Base-by-base conservation (phyloP, 2,329 filamentous ascomycete genomes). In the Phoma sp. region DNA sequence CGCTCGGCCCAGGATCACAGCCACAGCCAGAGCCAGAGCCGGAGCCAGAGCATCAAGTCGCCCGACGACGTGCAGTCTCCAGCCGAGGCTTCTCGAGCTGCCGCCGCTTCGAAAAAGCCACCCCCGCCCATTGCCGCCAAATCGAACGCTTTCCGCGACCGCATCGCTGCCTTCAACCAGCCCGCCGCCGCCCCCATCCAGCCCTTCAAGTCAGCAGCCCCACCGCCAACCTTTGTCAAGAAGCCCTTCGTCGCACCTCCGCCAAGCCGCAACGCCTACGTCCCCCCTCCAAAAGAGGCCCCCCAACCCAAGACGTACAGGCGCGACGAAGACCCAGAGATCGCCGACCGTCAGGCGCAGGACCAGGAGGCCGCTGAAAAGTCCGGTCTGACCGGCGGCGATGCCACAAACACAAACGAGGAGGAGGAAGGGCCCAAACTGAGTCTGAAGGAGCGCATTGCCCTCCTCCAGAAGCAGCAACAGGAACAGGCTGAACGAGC, bases 101-200 rank as follows among this genome's bases (percentile, higher is more conserved):
- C 78, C 43, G 65, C 68, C 45, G 64, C 70, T 22, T 73, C 79
- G 5, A 81, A 80, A 51, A 86, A 85, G 56, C 82, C 87, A 21
- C 88, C 90, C 35, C 89, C 91, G 12, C 83, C 85, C 17, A 80
- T 86, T 12, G 82, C 82, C 12, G 91, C 92, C 65, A 96, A 96
- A 74, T 91, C 92, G 25, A 90, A 85, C 69, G 92, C 95, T 2
- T 98, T 99, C 80, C 93, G 86, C 72, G 95, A 98, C 77, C 90
- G 95, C 60, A 96, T 99, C 72, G 95, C 95, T 31, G 94, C 95
- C 39, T 99, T 99, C 80, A 99, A 99, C 77, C 95, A 94, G 74
- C 82, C 91, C 39, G 86, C 90, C 33, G 92, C 92, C 6, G 87
- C 92, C 2, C 95, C 95, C 8, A 81, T 95, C 57, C 85, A 92